Evolutionary conservation across 257 asterid species (phyloP).

Genomic region (Echites panduratus): DNA sequence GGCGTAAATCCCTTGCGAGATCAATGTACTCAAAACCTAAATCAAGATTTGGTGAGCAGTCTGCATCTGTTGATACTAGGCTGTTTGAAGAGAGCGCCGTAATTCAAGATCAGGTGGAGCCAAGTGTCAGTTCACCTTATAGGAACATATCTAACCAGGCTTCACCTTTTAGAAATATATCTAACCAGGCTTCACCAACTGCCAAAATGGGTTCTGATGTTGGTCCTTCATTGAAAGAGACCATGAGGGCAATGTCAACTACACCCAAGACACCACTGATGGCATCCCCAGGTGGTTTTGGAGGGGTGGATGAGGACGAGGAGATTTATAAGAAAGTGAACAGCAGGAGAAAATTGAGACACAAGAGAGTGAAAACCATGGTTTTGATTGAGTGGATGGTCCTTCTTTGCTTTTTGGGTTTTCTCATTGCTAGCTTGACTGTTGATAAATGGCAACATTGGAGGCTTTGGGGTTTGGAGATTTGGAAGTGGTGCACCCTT

Average conservation of each 20-base stretch:
- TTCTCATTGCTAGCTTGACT: constrained; percentile 48
- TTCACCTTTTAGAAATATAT: constrained; percentile 38
- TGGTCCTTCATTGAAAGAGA: constrained; percentile 32
- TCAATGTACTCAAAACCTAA: constrained; percentile 69
- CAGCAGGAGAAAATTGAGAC: constrained; percentile 51
- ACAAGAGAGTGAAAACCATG: constrained; percentile 49
- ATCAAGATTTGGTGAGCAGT: constrained; percentile 81
- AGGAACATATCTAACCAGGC: constrained; percentile 29
- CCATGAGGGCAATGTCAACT: constrained; percentile 24
- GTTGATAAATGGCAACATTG: constrained; percentile 33
- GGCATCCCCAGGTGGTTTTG: constrained; percentile 50
- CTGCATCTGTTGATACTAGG: constrained; percentile 34
- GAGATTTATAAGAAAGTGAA: constrained; percentile 79
- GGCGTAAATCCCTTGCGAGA: constrained; percentile 54
- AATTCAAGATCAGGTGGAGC: constrained; percentile 27
- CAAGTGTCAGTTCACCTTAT: constrained; percentile 14
- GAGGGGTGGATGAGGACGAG: constrained; percentile 62
- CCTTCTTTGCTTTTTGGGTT: constrained; percentile 49
- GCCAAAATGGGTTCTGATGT: constrained; percentile 21
- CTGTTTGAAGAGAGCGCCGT: constrained; percentile 30
- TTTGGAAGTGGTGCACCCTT: constrained; percentile 72
- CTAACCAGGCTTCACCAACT: constrained; percentile 47
- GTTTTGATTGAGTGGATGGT: constrained; percentile 64
- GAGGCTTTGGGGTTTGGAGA: constrained; percentile 45
- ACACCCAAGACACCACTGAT: constrained; percentile 61